Conservation (phyloP, 495 filamentous ascomycete genomes). For the Xylaria castorea region DNA sequence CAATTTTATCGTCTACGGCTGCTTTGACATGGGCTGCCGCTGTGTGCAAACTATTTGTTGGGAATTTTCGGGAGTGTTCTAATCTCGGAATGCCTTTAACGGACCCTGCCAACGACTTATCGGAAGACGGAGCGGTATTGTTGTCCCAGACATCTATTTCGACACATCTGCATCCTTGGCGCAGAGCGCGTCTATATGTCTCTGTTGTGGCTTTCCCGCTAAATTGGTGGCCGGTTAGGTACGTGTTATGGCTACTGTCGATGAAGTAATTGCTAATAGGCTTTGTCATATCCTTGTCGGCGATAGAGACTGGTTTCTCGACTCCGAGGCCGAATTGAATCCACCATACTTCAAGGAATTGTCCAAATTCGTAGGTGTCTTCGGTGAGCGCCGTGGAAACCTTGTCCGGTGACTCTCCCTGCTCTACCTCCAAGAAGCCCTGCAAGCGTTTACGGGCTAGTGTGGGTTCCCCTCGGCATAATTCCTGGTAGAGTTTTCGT, state of each 20-base stretch:
- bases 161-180: conserved; percentile 83
- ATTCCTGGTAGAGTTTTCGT: conserved; percentile 42
- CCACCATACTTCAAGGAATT: conserved; percentile 53
- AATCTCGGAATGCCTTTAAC: conserved; percentile 26
- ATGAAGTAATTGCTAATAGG: conserved; percentile 92
- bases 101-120: conserved; percentile 30
- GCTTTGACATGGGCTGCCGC: conserved; percentile 46
- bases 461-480: conserved; percentile 35
- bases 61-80: conserved; percentile 46
- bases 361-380: conserved; percentile 46
- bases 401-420: conserved; percentile 41
- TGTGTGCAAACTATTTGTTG: conserved; percentile 41
- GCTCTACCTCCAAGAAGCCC: conserved; percentile 46
- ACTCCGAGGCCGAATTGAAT: conserved; percentile 44
- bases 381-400: conserved; percentile 31
- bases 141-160: conserved; percentile 98
- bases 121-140: conserved; percentile 45
- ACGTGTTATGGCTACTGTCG: conserved; percentile 92
- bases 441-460: conserved; percentile 45
- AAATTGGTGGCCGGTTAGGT: conserved; percentile 87
- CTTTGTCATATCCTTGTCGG: conserved; percentile 45
- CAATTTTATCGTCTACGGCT: conserved; percentile 43
- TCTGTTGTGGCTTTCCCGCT: conserved; percentile 79
- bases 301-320: conserved; percentile 31
- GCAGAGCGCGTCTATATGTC: conserved; percentile 75